A percentile compares a stretch with the other conserved stretches of the same genome.
These are phyloP conservation scores for Dioszegia hungarica DNA, from an alignment of 768 basidiomycete genomes.

Conservation along the genomic window DNA sequence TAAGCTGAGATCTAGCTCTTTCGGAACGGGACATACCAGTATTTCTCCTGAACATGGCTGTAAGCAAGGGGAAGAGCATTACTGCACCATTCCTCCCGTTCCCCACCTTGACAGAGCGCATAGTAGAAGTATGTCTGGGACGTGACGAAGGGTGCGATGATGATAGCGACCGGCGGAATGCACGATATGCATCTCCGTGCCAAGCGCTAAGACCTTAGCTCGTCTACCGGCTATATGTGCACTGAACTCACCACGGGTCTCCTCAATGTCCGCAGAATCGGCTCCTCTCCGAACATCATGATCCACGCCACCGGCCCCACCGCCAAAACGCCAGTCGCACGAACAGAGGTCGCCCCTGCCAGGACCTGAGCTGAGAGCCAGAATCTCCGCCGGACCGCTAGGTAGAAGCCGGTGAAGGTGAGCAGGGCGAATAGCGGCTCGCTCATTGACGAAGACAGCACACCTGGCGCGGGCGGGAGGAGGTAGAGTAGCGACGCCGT, in stretches of 20 bases:
- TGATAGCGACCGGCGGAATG: slow-evolving; percentile 52
- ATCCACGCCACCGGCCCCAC: slow-evolving; percentile 23
- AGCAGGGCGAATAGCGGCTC: slow-evolving; percentile 83
- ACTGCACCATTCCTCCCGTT: slow-evolving; percentile 63
- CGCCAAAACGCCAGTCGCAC: slow-evolving; percentile 42
- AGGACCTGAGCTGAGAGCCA: slow-evolving; percentile 20
- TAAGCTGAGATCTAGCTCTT: too few relatives aligned
- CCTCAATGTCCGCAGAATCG: not conserved
- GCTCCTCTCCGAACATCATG: slow-evolving; percentile 1
- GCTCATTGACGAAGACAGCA: slow-evolving; percentile 66
- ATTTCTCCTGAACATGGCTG: slow-evolving; percentile 69
- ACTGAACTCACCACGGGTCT: not conserved
- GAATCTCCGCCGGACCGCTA: slow-evolving; percentile 10
- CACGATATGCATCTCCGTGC: slow-evolving; percentile 46
- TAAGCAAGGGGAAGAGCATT: slow-evolving; percentile 66
- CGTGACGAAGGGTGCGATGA: slow-evolving; percentile 63
- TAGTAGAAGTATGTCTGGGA: slow-evolving; percentile 67
- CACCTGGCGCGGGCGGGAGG: slow-evolving; percentile 73
- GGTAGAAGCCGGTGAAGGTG: slow-evolving; percentile 62
- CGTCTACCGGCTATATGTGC: too few relatives aligned
- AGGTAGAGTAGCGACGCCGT: slow-evolving; percentile 66
- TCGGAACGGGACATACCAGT: slow-evolving; percentile 71
- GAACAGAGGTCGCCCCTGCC: slow-evolving; percentile 26
- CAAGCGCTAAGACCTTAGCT: not conserved
- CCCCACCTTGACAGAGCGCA: slow-evolving; percentile 58